phyloP scores from a whole-genome alignment of 2,329 filamentous ascomycete species.

The Aspergillus felis region DNA sequence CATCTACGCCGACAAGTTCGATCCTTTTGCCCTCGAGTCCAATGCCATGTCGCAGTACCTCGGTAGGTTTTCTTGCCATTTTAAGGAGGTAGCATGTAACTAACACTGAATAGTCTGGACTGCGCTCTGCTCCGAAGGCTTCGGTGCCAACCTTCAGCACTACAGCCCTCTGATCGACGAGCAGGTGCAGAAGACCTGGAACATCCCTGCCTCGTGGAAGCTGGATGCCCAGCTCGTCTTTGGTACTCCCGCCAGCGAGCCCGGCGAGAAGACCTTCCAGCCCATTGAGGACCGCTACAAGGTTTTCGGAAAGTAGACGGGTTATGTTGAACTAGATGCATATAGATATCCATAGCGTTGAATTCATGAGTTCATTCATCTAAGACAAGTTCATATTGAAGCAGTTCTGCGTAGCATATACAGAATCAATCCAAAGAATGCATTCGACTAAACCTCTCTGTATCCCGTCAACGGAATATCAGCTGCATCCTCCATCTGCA shows the following conservation, averaged over 20 bases:
- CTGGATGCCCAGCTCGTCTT: conserved; percentile 82
- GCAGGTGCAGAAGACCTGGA: conserved; percentile 65
- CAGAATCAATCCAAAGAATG: background rate
- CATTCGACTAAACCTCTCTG: background rate
- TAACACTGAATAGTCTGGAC: conserved; percentile 57
- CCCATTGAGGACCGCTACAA: conserved; percentile 31
- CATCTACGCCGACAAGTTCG: conserved; percentile 76
- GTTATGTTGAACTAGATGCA: background rate
- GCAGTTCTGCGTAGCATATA: background rate
- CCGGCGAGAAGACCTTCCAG: conserved; percentile 25
- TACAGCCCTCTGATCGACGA: conserved; percentile 82
- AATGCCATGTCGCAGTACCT: conserved; percentile 75
- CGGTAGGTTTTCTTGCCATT: conserved; percentile 16
- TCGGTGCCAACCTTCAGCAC: conserved; percentile 86
- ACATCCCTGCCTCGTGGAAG: conserved; percentile 66
- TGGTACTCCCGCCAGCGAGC: conserved; percentile 42
- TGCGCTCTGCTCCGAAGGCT: conserved; percentile 74
- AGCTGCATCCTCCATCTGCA: conserved; percentile 2
- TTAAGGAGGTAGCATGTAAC: background rate
- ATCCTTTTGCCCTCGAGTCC: conserved; percentile 69
- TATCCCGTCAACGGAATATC: conserved; percentile 16
- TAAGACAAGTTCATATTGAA: no score
- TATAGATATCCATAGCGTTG: background rate
- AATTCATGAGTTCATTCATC: background rate
- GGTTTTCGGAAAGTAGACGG: conserved; percentile 31